phyloP scores from a whole-genome alignment of 164 flowering plant species.

The Cinnamomum chago region DNA sequence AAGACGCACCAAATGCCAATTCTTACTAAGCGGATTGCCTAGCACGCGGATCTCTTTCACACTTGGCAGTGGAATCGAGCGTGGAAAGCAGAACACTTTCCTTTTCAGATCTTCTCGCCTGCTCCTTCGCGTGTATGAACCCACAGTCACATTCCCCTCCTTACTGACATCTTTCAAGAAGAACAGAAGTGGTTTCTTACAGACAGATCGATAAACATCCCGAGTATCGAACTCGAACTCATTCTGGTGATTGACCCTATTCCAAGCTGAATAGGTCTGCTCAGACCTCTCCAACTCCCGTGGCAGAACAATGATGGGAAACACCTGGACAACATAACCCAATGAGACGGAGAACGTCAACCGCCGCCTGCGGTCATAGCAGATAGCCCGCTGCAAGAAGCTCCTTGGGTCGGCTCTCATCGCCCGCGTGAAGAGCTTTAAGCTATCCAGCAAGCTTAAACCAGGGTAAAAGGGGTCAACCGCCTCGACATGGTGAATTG shows the following conservation, averaged over 20 bases:
- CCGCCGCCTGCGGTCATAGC: constrained; percentile 38
- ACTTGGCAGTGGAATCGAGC: constrained; percentile 30
- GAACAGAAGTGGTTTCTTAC: constrained; percentile 50
- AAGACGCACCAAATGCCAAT: constrained; percentile 53
- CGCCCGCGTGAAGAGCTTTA: constrained; percentile 46
- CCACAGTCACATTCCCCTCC: constrained; percentile 39
- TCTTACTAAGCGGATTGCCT: constrained; percentile 36
- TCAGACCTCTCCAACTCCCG: constrained; percentile 57
- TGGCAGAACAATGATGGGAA: constrained; percentile 48
- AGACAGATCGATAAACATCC: constrained; percentile 38
- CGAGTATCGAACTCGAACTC: constrained; percentile 62
- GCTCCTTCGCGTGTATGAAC: constrained; percentile 34
- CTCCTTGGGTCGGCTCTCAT: constrained; percentile 43
- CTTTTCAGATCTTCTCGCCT: constrained; percentile 45
- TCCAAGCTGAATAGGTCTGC: constrained; percentile 61
- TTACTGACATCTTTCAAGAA: constrained; percentile 43
- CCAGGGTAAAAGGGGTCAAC: constrained; percentile 61
- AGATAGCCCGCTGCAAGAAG: constrained; percentile 57
- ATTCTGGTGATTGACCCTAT: constrained; percentile 29
- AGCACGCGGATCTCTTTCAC: constrained; percentile 40
- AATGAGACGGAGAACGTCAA: constrained; percentile 51
- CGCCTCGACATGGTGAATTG: constrained; percentile 63
- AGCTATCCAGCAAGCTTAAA: constrained; percentile 37
- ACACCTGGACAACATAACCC: constrained; percentile 63
- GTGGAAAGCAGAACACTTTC: constrained; percentile 55